Percentiles rank a stretch among this genome's conserved stretches.
Evolutionary conservation across 2,329 filamentous ascomycete species (phyloP).

Genomic region (Xylariaceae sp.): DNA sequence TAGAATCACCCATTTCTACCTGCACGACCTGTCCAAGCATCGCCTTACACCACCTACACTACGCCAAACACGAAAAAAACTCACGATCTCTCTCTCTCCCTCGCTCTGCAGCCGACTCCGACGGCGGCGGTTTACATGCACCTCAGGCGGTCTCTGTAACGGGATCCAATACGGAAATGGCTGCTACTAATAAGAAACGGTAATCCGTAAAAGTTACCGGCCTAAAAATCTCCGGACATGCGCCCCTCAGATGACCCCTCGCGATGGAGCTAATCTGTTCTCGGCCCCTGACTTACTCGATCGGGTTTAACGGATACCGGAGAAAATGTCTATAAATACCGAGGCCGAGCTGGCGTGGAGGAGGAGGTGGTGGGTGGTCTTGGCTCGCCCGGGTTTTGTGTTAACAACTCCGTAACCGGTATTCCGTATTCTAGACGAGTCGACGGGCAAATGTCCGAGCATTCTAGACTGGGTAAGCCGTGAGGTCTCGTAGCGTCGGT

Average conservation of each 20-base stretch:
- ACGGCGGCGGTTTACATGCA: background rate
- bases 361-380: background rate
- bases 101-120: background rate
- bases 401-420: no score
- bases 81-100: slow-evolving; percentile 15
- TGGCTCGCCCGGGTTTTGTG: background rate
- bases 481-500: background rate
- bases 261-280: no score
- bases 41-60: background rate
- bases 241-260: no score
- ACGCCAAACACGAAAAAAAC: slow-evolving; percentile 8
- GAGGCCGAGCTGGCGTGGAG: background rate
- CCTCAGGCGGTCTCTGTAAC: background rate
- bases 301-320: no score
- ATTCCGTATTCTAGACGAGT: background rate
- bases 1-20: background rate
- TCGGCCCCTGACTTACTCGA: no score
- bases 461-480: background rate
- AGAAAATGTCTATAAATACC: background rate
- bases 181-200: no score
- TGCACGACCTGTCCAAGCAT: background rate
- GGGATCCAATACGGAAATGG: background rate
- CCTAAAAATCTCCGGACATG: no score
- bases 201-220: no score
- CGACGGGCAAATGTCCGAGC: background rate